Base-by-base conservation (phyloP, 495 filamentous ascomycete species). In the Trichoderma virens region DNA sequence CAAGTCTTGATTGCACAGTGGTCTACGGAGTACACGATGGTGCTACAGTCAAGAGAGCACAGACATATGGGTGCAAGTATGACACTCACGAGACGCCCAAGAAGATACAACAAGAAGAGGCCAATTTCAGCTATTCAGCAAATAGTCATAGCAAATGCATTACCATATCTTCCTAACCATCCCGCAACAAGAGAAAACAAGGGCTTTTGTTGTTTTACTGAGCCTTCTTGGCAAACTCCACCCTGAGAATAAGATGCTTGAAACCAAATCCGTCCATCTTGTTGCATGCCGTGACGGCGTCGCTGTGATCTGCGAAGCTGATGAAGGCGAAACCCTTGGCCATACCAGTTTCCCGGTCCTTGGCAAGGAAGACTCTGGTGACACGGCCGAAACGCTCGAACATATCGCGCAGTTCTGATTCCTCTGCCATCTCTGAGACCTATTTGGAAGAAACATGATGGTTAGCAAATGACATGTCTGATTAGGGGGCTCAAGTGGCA, bases 321-420 rank as follows among this genome's bases (percentile, higher is more conserved):
- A 98, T 96, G 75, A 98, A 98, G 20, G 94, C 94, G 71, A 98
- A 98, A 54, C 94, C 94, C 84, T 98, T 98, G 62, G 95, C 94
- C 68, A 91, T 73, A 64, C 90, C 88, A 38, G 95, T 98, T 60
- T 98, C 95, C 73, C 94, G 82, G 77, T 98, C 95, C 80, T 96
- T 96, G 67, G 94, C 94, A 67, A 98, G 76, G 83, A 98, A 98
- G 59, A 98, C 95, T 73, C 93, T 87, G 45, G 92, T 98, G 66
- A 98, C 95, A 69, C 91, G 90, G 70, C 94, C 94, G 76, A 94
- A 97, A 47, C 94, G 85, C 79, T 96, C 92, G 82, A 98, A 98
- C 83, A 98, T 92, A 77, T 95, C 92, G 70, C 94, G 89, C 62
- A 98, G 82, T 73, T 98, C 94, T 67, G 82, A 74, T 76, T 98